A percentile compares a stretch with the other conserved stretches of the same genome.
phyloP scores from a whole-genome alignment of 2,329 filamentous ascomycete species.

The Penicillium sp. region DNA sequence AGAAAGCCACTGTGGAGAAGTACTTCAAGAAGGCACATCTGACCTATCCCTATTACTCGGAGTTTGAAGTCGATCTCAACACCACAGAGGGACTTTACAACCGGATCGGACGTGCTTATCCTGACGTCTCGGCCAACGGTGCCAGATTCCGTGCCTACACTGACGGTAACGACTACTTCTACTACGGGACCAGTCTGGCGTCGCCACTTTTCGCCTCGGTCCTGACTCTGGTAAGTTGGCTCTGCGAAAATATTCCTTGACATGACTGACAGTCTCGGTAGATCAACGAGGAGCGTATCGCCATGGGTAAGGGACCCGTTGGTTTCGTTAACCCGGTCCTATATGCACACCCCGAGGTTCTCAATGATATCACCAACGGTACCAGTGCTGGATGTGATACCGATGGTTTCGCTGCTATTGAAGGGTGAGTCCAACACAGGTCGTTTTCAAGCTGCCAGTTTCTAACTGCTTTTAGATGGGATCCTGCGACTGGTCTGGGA shows the following conservation, averaged over 20 bases:
- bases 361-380: slow-evolving; percentile 45
- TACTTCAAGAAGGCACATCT: slow-evolving; percentile 41
- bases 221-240: slow-evolving; percentile 27
- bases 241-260: neutral
- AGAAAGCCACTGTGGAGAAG: slow-evolving; percentile 40
- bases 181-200: slow-evolving; percentile 30
- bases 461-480: slow-evolving; percentile 21
- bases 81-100: slow-evolving; percentile 46
- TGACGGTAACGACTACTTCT: slow-evolving; percentile 19
- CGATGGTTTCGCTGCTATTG: slow-evolving; percentile 28
- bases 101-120: slow-evolving; percentile 48
- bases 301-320: slow-evolving; percentile 47
- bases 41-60: slow-evolving; percentile 32
- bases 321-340: slow-evolving; percentile 55
- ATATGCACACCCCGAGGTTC: slow-evolving; percentile 33
- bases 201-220: slow-evolving; percentile 33
- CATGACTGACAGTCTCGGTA: slow-evolving; percentile 1
- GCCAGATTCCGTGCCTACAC: slow-evolving; percentile 31
- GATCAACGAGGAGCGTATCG: slow-evolving; percentile 53
- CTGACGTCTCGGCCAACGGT: slow-evolving; percentile 50
- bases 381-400: slow-evolving; percentile 32
- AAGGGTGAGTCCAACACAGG: slow-evolving; percentile 16
- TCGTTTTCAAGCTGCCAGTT: neutral
- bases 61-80: slow-evolving; percentile 35
- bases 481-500: slow-evolving; percentile 33